These are phyloP conservation scores for Globisporangium ultimum DNA, from an alignment of 352 stramenopile genomes.

Conservation along the genomic window DNA sequence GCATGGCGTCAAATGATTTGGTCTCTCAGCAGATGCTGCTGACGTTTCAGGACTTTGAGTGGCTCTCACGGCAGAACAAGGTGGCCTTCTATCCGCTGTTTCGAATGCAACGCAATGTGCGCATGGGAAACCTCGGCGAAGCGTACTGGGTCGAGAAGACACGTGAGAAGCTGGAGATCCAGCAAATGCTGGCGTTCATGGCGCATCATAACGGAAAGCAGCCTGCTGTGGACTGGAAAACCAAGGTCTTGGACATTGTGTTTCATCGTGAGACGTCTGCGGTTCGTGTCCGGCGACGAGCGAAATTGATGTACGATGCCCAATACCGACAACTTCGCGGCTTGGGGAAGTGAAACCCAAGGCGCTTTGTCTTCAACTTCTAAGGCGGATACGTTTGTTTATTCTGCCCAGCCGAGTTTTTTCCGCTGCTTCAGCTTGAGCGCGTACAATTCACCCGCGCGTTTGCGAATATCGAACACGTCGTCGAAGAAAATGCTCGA, in stretches of 20 bases:
- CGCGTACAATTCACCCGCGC: constrained; percentile 43
- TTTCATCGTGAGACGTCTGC: constrained; percentile 25
- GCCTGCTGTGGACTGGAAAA: constrained; percentile 32
- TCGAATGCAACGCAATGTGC: constrained; percentile 44
- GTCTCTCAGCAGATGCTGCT: constrained; percentile 17
- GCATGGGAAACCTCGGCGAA: constrained; percentile 29
- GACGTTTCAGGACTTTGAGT: constrained; percentile 53
- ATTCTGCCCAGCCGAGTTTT: constrained; percentile 14
- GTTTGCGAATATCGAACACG: constrained; percentile 41
- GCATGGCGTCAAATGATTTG: constrained; percentile 26
- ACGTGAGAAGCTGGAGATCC: constrained; percentile 33
- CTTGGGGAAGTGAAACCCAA: no score
- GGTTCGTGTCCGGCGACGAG: constrained; percentile 25
- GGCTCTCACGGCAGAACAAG: constrained; percentile 39
- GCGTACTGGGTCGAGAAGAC: constrained; percentile 53
- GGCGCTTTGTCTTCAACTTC: no score
- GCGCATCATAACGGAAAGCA: constrained; percentile 28
- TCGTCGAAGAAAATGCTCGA: constrained; percentile 47
- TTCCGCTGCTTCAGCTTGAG: constrained; percentile 33
- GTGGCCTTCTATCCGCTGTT: constrained; percentile 55
- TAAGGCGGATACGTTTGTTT: neutral
- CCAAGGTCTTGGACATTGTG: constrained; percentile 26
- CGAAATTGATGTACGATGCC: constrained; percentile 36
- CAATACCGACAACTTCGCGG: constrained; percentile 7
- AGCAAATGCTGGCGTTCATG: constrained; percentile 37